phyloP scores from a whole-genome alignment of 2,329 filamentous ascomycete species.

The Nannizzia gypsea region DNA sequence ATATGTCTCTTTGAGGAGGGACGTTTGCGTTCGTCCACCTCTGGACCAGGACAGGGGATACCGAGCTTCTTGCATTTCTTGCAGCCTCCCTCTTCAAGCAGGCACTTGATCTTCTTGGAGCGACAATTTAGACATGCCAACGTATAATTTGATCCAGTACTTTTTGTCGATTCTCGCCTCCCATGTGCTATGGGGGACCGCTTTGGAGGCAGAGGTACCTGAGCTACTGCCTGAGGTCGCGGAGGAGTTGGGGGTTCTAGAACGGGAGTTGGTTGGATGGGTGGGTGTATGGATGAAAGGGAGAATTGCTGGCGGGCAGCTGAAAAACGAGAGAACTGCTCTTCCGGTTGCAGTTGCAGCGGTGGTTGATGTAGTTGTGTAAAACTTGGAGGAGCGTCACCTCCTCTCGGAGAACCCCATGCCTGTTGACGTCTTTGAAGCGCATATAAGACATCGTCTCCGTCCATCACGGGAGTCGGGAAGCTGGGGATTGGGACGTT shows the following conservation, averaged over 20 bases:
- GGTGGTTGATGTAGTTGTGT: neutral
- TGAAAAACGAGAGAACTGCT: neutral
- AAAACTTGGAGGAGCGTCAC: neutral
- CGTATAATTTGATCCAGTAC: neutral
- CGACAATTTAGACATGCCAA: constrained; percentile 9
- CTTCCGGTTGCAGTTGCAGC: neutral
- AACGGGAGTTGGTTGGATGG: neutral
- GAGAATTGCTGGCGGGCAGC: neutral
- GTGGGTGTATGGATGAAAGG: neutral
- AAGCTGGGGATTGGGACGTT: neutral
- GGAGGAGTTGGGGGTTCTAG: neutral
- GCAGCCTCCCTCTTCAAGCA: constrained; percentile 9
- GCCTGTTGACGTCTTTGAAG: neutral
- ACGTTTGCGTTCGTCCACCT: constrained; percentile 11
- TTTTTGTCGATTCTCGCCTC: neutral
- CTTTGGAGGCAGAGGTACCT: neutral
- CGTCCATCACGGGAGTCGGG: neutral
- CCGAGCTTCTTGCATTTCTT: constrained; percentile 10
- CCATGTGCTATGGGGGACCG: neutral
- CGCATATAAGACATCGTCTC: neutral
- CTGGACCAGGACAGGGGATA: constrained; percentile 8
- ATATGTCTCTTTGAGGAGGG: constrained; percentile 14
- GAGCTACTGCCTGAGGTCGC: neutral
- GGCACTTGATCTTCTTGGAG: constrained; percentile 9
- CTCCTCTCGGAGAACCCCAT: neutral